Evolutionary conservation across 129 eudicot species (phyloP).

Genomic region (Ambrosia artemisiifolia): DNA sequence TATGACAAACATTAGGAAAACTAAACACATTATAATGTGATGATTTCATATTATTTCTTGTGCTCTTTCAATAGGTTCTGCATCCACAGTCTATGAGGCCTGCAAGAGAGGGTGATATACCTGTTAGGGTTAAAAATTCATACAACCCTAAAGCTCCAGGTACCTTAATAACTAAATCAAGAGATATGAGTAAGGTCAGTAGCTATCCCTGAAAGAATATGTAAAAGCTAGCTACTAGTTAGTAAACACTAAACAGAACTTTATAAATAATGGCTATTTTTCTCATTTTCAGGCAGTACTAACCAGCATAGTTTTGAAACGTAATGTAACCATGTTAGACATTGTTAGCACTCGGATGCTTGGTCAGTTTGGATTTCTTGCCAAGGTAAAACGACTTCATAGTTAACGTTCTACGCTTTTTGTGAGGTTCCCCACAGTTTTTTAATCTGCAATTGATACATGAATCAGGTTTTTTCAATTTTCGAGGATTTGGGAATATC

Average conservation of each 20-base stretch:
- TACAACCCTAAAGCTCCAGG: constrained; percentile 97
- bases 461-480: constrained; percentile 68
- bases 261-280: background rate
- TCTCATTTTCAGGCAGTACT: constrained; percentile 56
- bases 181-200: constrained; percentile 87
- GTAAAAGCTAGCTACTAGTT: background rate
- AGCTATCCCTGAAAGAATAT: background rate
- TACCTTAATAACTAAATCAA: constrained; percentile 73
- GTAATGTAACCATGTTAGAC: constrained; percentile 90
- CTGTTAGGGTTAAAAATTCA: constrained; percentile 95
- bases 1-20: too few species aligned
- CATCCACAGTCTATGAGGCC: constrained; percentile 99
- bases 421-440: background rate
- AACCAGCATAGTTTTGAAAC: constrained; percentile 89
- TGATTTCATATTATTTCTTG: background rate
- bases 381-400: constrained; percentile 48
- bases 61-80: constrained; percentile 53
- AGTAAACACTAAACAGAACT: background rate
- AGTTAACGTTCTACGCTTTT: too few species aligned
- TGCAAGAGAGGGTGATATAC: constrained; percentile 92
- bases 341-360: constrained; percentile 95
- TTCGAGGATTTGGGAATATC: constrained; percentile 93
- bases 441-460: background rate
- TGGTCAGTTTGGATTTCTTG: constrained; percentile 92
- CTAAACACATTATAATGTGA: too few species aligned